A percentile compares a stretch with the other conserved stretches of the same genome.
phyloP scores from a whole-genome alignment of 2,329 filamentous ascomycete genomes.

The Bipolaris cookei region DNA sequence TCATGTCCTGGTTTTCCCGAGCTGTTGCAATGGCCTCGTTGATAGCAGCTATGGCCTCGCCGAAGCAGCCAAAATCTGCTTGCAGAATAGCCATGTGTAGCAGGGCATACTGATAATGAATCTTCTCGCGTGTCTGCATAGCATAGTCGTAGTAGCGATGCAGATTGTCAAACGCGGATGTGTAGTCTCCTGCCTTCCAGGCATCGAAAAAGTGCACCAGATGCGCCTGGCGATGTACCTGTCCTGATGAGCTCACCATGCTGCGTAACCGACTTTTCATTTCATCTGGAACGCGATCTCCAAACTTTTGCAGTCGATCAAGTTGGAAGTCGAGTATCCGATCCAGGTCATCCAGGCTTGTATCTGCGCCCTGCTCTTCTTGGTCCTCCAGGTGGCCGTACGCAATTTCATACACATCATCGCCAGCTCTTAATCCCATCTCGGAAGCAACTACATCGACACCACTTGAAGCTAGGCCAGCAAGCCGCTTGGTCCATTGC shows the following conservation, averaged over 20 bases:
- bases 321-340: constrained; percentile 86
- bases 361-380: constrained; percentile 49
- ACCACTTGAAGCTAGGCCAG: constrained; percentile 36
- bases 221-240: constrained; percentile 75
- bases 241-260: constrained; percentile 69
- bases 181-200: constrained; percentile 89
- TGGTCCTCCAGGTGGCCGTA: constrained; percentile 57
- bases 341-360: constrained; percentile 82
- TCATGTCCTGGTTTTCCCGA: constrained; percentile 88
- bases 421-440: constrained; percentile 61
- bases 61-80: constrained; percentile 90
- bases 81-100: constrained; percentile 93
- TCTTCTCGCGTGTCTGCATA: constrained; percentile 80
- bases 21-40: constrained; percentile 95
- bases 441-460: constrained; percentile 68
- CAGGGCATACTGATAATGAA: constrained; percentile 92
- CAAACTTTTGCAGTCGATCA: constrained; percentile 84
- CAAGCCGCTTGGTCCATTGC: constrained; percentile 59
- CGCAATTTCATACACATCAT: constrained; percentile 57
- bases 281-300: constrained; percentile 75
- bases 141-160: constrained; percentile 98
- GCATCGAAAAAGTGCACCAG: constrained; percentile 89
- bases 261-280: constrained; percentile 74
- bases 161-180: constrained; percentile 85
- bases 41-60: constrained; percentile 91